phyloP scores from a whole-genome alignment of 768 basidiomycete genomes.

The Leccinum subtestaceum region DNA sequence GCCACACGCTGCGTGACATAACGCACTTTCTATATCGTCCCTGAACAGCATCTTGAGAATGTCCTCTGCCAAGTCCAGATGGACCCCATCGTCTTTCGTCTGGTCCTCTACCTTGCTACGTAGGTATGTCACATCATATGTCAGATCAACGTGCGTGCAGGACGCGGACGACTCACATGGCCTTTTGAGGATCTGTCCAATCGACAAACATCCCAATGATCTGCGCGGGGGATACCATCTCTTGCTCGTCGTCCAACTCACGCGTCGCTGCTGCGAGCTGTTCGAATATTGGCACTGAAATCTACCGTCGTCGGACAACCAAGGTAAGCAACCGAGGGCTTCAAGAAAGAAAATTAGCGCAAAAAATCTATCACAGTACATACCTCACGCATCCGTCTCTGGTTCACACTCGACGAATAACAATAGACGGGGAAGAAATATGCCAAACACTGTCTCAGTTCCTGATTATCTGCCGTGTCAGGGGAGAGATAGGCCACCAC shows the following conservation, averaged over 20 bases:
- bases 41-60: slow-evolving; percentile 50
- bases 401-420: slow-evolving; percentile 74
- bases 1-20: too few species aligned
- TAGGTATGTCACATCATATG: background rate
- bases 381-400: slow-evolving; percentile 63
- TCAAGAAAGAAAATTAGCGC: background rate
- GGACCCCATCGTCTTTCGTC: slow-evolving; percentile 40
- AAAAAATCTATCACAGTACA: background rate
- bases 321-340: background rate
- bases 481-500: slow-evolving; percentile 73
- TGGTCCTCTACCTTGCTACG: slow-evolving; percentile 42
- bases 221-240: slow-evolving; percentile 70
- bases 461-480: slow-evolving; percentile 75
- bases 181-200: slow-evolving; percentile 85
- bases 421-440: slow-evolving; percentile 88
- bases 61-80: slow-evolving; percentile 55
- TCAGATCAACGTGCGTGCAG: background rate
- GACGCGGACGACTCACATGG: slow-evolving; percentile 42
- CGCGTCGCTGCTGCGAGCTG: slow-evolving; percentile 55
- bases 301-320: slow-evolving; percentile 38
- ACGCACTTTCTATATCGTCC: slow-evolving; percentile 52
- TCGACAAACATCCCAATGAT: slow-evolving; percentile 79
- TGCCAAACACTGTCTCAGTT: slow-evolving; percentile 79
- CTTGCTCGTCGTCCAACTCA: slow-evolving; percentile 67
- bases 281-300: slow-evolving; percentile 68